These are phyloP conservation scores for Vickermania spadyakhi DNA, from an alignment of 208 protist species.

Conservation along the genomic window DNA sequence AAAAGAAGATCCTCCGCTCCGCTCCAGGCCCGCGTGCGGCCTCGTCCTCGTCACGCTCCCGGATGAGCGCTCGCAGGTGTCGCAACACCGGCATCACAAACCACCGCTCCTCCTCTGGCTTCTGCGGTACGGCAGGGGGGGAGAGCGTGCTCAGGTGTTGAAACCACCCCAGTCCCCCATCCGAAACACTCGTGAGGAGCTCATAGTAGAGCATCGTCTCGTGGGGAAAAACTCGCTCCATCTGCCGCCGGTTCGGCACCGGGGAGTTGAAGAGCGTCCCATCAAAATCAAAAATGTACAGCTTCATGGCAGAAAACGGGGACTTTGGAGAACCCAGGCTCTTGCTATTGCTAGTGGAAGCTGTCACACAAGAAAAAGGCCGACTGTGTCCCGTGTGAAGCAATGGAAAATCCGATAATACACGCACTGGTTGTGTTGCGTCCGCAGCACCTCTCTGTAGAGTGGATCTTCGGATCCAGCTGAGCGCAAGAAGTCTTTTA, in stretches of 20 bases:
- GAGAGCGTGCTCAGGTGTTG: constrained; percentile 55
- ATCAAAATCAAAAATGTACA: constrained; percentile 86
- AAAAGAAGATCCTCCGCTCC: constrained; percentile 20
- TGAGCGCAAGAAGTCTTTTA: no score
- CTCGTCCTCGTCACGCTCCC: no score
- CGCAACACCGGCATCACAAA: constrained; percentile 20
- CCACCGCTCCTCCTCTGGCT: constrained; percentile 22
- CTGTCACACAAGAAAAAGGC: no score
- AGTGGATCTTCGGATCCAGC: no score
- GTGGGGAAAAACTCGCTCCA: background rate
- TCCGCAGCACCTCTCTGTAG: no score
- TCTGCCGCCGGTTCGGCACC: constrained; percentile 6
- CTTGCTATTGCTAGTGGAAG: background rate
- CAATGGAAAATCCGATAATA: no score
- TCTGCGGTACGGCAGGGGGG: constrained; percentile 49
- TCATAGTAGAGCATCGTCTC: constrained; percentile 18
- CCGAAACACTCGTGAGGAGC: constrained; percentile 23
- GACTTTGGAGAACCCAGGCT: background rate
- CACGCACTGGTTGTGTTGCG: no score
- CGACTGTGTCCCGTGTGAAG: no score
- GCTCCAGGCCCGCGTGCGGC: background rate
- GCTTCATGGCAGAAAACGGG: constrained; percentile 18
- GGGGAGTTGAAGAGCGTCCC: constrained; percentile 78
- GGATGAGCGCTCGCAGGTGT: constrained; percentile 9
- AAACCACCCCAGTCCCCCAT: constrained; percentile 69